phyloP scores from a whole-genome alignment of 1,284 basidiomycete genomes.

The Boletus austroedulis region DNA sequence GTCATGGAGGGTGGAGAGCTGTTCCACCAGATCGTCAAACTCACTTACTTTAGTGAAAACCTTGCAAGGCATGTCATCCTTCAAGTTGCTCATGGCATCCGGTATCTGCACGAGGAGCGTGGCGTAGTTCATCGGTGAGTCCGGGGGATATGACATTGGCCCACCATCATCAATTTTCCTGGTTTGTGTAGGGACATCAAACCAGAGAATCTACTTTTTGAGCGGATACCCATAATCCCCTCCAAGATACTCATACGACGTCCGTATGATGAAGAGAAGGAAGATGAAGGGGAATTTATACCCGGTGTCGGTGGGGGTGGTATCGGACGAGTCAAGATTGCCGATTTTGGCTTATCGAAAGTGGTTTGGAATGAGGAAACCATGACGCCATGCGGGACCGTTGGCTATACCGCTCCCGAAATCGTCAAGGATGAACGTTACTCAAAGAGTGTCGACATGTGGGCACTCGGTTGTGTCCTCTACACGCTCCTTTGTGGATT shows the following conservation, averaged over 20 bases:
- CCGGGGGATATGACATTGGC: not conserved
- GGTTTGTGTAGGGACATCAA: slow-evolving; percentile 74
- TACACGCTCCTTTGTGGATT: slow-evolving; percentile 99
- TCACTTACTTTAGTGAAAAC: slow-evolving; percentile 98
- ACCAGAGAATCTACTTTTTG: slow-evolving; percentile 96
- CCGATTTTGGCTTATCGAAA: slow-evolving; percentile 98
- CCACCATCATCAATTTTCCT: not conserved
- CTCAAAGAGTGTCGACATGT: slow-evolving; percentile 99
- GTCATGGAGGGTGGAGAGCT: slow-evolving; percentile 98
- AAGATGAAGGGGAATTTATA: slow-evolving; percentile 96
- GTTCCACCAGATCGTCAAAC: slow-evolving; percentile 99
- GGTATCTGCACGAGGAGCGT: slow-evolving; percentile 95
- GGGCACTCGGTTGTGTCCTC: slow-evolving; percentile 97
- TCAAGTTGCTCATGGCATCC: slow-evolving; percentile 94
- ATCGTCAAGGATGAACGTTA: slow-evolving; percentile 99
- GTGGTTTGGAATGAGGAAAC: slow-evolving; percentile 99
- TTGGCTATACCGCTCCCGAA: slow-evolving; percentile 98
- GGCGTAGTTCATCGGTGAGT: slow-evolving; percentile 87
- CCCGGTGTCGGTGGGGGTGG: slow-evolving; percentile 93
- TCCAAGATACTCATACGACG: slow-evolving; percentile 75
- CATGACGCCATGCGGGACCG: slow-evolving; percentile 98
- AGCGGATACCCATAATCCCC: slow-evolving; percentile 89
- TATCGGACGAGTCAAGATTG: slow-evolving; percentile 98
- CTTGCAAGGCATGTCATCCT: slow-evolving; percentile 94
- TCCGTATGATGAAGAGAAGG: slow-evolving; percentile 98